These are phyloP conservation scores for Salvia sclarea DNA, from an alignment of 305 asterid genomes.

Conservation along the genomic window DNA sequence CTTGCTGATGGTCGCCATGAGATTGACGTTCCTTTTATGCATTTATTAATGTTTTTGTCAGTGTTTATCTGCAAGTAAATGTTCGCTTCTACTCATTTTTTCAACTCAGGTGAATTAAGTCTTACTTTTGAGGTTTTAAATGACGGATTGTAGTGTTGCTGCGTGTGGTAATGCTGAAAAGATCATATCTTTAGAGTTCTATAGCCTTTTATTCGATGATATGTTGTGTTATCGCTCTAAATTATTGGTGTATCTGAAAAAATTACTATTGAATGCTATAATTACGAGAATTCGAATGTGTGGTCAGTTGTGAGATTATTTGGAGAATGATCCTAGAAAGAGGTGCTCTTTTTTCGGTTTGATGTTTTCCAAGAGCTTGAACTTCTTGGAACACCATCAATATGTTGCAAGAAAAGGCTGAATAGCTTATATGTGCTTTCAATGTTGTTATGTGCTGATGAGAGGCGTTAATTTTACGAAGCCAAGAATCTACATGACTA, in stretches of 20 bases:
- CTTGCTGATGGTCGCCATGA: constrained; percentile 20
- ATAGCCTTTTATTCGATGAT: neutral
- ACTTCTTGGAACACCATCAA: neutral
- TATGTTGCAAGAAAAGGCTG: neutral
- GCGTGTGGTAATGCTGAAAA: constrained; percentile 1
- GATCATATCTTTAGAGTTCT: neutral
- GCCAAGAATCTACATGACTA: neutral
- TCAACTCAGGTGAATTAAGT: constrained; percentile 3
- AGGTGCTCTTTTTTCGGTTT: neutral
- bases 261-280: neutral
- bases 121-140: neutral
- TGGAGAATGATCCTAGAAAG: neutral
- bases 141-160: constrained; percentile 5
- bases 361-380: neutral
- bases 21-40: neutral
- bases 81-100: neutral
- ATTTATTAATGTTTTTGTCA: neutral
- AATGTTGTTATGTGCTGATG: no score
- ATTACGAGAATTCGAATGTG: neutral
- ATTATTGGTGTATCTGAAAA: neutral
- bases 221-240: neutral
- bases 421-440: neutral
- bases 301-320: neutral
- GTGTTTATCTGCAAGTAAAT: constrained; percentile 1
- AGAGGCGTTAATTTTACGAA: neutral